A percentile compares a stretch with the other conserved stretches of the same genome.
phyloP scores from a whole-genome alignment of 2,329 filamentous ascomycete species.

The Beauveria brongniartii region DNA sequence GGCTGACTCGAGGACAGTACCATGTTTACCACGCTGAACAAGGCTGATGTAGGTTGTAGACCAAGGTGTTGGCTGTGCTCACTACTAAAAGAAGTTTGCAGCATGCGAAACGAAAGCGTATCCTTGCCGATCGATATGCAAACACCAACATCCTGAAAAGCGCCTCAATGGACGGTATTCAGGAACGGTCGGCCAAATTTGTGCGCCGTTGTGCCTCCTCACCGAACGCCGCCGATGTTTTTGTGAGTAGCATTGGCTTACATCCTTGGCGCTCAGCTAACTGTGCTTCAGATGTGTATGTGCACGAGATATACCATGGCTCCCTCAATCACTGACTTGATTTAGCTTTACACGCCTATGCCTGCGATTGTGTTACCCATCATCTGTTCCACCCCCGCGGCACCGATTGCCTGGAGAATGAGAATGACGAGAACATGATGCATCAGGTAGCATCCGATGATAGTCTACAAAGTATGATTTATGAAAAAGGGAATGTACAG shows the following conservation, averaged over 20 bases:
- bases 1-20: conserved; percentile 30
- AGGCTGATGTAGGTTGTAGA: conserved; percentile 36
- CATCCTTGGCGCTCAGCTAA: not conserved
- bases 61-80: no score
- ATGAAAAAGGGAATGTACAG: not conserved
- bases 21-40: conserved; percentile 52
- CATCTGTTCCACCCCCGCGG: conserved; percentile 62
- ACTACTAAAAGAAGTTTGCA: conserved; percentile 19
- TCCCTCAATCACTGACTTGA: conserved; percentile 13
- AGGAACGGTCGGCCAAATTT: conserved; percentile 48
- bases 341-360: conserved; percentile 53
- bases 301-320: not conserved
- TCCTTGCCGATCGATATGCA: conserved; percentile 59
- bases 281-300: conserved; percentile 23
- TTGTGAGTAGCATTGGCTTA: conserved; percentile 34
- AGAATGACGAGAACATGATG: conserved; percentile 57
- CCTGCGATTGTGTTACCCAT: conserved; percentile 60
- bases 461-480: conserved; percentile 52
- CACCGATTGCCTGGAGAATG: conserved; percentile 47
- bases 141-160: conserved; percentile 58
- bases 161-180: conserved; percentile 47
- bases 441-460: conserved; percentile 59
- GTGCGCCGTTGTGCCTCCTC: conserved; percentile 41
- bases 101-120: conserved; percentile 55
- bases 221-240: conserved; percentile 46